Base-by-base conservation (phyloP, 768 basidiomycete species). In the Strobilomyces confusus region DNA sequence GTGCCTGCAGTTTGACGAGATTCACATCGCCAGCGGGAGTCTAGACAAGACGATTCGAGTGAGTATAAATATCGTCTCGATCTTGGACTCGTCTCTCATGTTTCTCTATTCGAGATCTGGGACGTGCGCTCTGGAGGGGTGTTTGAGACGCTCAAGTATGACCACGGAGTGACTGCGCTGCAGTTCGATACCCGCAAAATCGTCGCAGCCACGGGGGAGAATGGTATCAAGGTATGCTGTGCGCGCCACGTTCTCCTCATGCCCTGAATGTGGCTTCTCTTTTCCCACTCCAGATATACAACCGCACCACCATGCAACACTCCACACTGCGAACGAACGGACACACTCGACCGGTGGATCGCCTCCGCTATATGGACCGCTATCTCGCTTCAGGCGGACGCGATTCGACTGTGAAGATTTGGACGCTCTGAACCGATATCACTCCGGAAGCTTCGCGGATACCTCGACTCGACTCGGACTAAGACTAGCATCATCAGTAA, bases 151-250 rank as follows among this genome's bases (percentile, higher is more conserved):
- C 82, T 98, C 60, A 81, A 85, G 59, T 97, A 90, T 69, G 94
- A 98, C 61, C 84, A 91, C 64, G 86, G 86, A 8, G 88, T 99
- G 40, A 95, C 94, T 2, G 82, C 83, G 19, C 73, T 99, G 25
- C 97, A 98, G 66, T 99, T 98, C 65, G 97, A 99, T 69, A 86
- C 86, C 20, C 80, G 97, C 19, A 98, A 98, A 70, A 86, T 98
- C 26, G 79, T 98, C 46, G 86, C 94, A 6, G 94, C 94, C 19
- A 80, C 89, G 9, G 95, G 95, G 11, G 95, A 98, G 71, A 97
- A 97, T 63, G 91, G 89, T 14, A 76, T 94, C 56, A 93, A 95
- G 80, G 93, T 93, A 58, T 53, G 71, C 55, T 46, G 44, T 26
- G 17, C 45, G 22, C 51, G 23, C 26, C 43, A 30, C 40, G 17